These are phyloP conservation scores for Thelonectria olida DNA, from an alignment of 2,329 filamentous ascomycete species.

Conservation along the genomic window DNA sequence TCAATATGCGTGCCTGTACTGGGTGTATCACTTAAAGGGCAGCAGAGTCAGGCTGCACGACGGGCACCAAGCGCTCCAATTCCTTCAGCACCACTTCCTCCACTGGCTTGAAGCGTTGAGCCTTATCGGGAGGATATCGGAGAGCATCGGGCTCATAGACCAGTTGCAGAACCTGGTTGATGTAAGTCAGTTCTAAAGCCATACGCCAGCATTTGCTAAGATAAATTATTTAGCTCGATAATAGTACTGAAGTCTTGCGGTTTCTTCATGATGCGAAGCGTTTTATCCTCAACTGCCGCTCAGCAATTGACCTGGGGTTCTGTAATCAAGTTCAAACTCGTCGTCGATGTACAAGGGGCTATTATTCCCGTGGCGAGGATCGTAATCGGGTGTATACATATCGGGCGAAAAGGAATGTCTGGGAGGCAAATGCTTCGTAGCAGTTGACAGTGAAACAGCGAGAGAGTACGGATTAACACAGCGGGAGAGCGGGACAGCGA, in stretches of 20 bases:
- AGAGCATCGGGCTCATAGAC: slow-evolving; percentile 5
- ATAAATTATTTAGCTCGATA: background rate
- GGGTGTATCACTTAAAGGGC: slow-evolving; percentile 42
- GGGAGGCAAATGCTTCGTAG: too few species aligned
- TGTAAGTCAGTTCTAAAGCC: background rate
- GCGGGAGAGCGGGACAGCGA: too few species aligned
- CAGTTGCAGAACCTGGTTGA: slow-evolving; percentile 10
- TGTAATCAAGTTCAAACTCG: too few species aligned
- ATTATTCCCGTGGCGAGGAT: too few species aligned
- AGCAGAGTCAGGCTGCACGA: slow-evolving; percentile 38
- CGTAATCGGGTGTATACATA: too few species aligned
- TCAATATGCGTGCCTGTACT: slow-evolving; percentile 47
- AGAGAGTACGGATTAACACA: too few species aligned
- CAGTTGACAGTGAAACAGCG: too few species aligned
- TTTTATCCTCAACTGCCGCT: slow-evolving; percentile 19
- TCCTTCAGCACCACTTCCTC: slow-evolving; percentile 23
- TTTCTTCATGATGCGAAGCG: slow-evolving; percentile 30
- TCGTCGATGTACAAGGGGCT: too few species aligned
- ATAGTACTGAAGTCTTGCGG: background rate
- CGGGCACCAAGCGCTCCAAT: slow-evolving; percentile 21
- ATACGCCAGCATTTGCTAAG: too few species aligned
- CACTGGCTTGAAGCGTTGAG: slow-evolving; percentile 33
- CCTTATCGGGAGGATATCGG: slow-evolving; percentile 5
- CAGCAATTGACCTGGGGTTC: slow-evolving; percentile 12
- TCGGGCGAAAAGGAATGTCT: too few species aligned